Evolutionary conservation across 2,329 filamentous ascomycete genomes (phyloP).

Genomic region (Grosmannia huntii): DNA sequence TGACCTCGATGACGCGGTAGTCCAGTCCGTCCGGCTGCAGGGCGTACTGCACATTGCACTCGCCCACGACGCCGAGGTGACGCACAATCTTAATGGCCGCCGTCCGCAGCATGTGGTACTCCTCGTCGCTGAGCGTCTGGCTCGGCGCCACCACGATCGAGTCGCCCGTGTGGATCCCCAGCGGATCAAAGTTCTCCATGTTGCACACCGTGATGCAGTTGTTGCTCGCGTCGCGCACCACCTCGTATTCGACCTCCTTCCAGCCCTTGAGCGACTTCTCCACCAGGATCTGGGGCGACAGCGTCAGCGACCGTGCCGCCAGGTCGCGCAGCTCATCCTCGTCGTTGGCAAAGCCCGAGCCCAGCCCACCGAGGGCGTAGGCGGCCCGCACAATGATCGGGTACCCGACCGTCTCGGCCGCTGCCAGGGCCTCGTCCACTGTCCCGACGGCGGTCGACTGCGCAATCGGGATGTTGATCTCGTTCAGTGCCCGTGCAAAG

Average conservation of each 20-base stretch:
- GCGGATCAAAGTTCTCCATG: conserved; percentile 97
- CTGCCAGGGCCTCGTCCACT: conserved; percentile 81
- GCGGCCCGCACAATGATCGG: conserved; percentile 97
- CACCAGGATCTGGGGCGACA: conserved; percentile 91
- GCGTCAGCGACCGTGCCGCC: conserved; percentile 80
- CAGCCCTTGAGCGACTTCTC: conserved; percentile 98
- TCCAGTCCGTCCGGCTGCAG: conserved; percentile 93
- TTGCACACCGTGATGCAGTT: conserved; percentile 99
- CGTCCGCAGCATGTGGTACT: conserved; percentile 98
- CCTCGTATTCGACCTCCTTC: conserved; percentile 99
- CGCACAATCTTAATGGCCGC: conserved; percentile 97
- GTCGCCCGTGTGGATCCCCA: conserved; percentile 96
- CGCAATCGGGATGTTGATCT: conserved; percentile 95
- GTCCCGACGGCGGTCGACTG: conserved; percentile 89
- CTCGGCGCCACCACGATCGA: conserved; percentile 96
- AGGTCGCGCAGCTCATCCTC: conserved; percentile 87
- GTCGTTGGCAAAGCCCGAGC: conserved; percentile 91
- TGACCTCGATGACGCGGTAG: conserved; percentile 98
- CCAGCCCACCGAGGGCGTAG: conserved; percentile 89
- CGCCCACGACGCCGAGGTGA: conserved; percentile 90
- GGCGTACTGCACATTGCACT: conserved; percentile 98
- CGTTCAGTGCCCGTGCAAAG: conserved; percentile 88
- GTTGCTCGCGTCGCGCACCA: conserved; percentile 91
- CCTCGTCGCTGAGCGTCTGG: conserved; percentile 94
- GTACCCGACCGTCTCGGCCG: conserved; percentile 79